Percentiles rank a stretch among this genome's conserved stretches.
These are phyloP conservation scores for Penicillium ucsense DNA, from an alignment of 495 filamentous ascomycete species.

Conservation along the genomic window DNA sequence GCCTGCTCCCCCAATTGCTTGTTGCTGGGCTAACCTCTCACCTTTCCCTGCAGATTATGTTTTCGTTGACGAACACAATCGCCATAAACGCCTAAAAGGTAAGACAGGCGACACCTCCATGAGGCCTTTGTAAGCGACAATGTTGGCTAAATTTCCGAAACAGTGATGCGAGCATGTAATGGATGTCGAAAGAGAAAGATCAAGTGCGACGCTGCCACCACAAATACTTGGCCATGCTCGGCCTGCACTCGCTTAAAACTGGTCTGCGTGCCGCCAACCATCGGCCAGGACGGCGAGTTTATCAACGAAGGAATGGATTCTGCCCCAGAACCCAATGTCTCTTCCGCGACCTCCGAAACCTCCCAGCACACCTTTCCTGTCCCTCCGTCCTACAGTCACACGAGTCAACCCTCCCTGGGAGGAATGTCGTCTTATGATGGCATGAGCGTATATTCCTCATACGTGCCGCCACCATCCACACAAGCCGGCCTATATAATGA, in stretches of 20 bases:
- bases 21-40: background rate
- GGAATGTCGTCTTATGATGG: slow-evolving; percentile 25
- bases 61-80: slow-evolving; percentile 98
- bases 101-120: slow-evolving; percentile 11
- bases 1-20: too few relatives aligned
- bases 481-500: slow-evolving; percentile 71
- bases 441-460: slow-evolving; percentile 29
- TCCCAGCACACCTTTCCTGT: slow-evolving; percentile 25
- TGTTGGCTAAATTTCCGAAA: slow-evolving; percentile 2
- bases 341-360: slow-evolving; percentile 16
- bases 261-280: slow-evolving; percentile 84
- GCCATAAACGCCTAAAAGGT: slow-evolving; percentile 96
- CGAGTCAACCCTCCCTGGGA: slow-evolving; percentile 16
- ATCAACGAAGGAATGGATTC: slow-evolving; percentile 28
- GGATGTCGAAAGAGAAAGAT: slow-evolving; percentile 78
- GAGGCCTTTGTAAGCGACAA: background rate
- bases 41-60: slow-evolving; percentile 68
- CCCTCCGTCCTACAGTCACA: slow-evolving; percentile 19
- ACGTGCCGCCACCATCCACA: slow-evolving; percentile 32
- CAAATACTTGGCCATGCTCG: slow-evolving; percentile 96
- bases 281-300: slow-evolving; percentile 74
- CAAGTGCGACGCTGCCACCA: slow-evolving; percentile 96
- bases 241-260: slow-evolving; percentile 88
- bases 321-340: slow-evolving; percentile 10
- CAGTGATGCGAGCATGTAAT: slow-evolving; percentile 98